Conservation (phyloP, 192 early-diverging fungal genomes). For the Dissophora globulifera region DNA sequence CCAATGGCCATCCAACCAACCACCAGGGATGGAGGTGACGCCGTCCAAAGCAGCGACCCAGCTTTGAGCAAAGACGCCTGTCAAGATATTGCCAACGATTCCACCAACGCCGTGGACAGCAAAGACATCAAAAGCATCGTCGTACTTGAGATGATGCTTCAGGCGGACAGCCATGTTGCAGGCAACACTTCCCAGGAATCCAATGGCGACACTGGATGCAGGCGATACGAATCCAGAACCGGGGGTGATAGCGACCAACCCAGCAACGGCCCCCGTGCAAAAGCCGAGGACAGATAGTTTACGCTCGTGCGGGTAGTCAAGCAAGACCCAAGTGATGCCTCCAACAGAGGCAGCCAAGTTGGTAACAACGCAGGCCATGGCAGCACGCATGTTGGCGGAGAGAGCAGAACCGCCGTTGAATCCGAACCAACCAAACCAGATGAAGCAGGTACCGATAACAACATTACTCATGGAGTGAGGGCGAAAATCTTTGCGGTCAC, state of each 20-base stretch:
- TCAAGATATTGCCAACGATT: conserved; percentile 84
- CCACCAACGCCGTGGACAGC: conserved; percentile 91
- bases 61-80: conserved; percentile 90
- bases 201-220: conserved; percentile 85
- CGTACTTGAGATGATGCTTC: conserved; percentile 88
- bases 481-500: conserved; percentile 77
- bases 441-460: conserved; percentile 85
- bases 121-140: conserved; percentile 94
- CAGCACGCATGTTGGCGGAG: conserved; percentile 85
- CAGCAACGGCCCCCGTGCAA: conserved; percentile 94
- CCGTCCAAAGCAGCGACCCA: conserved; percentile 80
- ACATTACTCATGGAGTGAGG: conserved; percentile 95
- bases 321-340: conserved; percentile 84
- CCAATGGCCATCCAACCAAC: conserved; percentile 71
- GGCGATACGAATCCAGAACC: conserved; percentile 89
- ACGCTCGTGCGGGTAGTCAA: conserved; percentile 81
- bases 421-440: conserved; percentile 98
- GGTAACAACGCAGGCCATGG: conserved; percentile 87
- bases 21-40: conserved; percentile 66
- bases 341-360: conserved; percentile 87
- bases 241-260: conserved; percentile 94
- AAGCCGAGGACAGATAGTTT: conserved; percentile 94
- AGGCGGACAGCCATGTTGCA: conserved; percentile 87
- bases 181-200: conserved; percentile 73
- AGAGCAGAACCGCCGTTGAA: conserved; percentile 94